Evolutionary conservation across 2,329 filamentous ascomycete genomes (phyloP).

Genomic region (Alternaria brassicae): DNA sequence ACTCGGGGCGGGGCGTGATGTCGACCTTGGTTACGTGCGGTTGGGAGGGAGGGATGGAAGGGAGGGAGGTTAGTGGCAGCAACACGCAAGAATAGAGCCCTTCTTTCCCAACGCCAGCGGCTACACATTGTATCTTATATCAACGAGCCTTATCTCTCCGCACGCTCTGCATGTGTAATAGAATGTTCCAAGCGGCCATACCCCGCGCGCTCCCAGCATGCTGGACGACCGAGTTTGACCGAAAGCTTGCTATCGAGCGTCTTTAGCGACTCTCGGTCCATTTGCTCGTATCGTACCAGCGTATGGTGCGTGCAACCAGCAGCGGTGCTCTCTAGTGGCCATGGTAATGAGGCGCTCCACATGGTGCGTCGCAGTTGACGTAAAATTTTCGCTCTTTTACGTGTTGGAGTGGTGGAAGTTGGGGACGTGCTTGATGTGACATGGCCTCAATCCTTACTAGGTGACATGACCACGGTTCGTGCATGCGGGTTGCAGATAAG

Average conservation of each 20-base stretch:
- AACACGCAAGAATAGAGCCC: not conserved
- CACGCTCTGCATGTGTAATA: constrained; percentile 24
- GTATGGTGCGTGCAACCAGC: constrained; percentile 10
- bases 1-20: constrained; percentile 1
- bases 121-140: constrained; percentile 14
- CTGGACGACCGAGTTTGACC: constrained; percentile 23
- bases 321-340: constrained; percentile 8
- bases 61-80: constrained; percentile 2
- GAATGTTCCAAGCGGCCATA: constrained; percentile 22
- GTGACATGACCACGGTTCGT: not conserved
- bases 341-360: constrained; percentile 33
- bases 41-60: constrained; percentile 7
- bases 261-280: constrained; percentile 6
- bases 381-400: constrained; percentile 42
- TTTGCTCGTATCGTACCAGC: constrained; percentile 8
- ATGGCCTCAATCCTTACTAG: constrained; percentile 1
- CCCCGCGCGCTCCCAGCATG: constrained; percentile 21
- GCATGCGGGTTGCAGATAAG: not conserved
- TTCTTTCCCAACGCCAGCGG: constrained; percentile 1
- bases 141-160: constrained; percentile 27
- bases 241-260: constrained; percentile 9
- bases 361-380: constrained; percentile 37
- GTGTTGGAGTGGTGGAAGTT: constrained; percentile 14
- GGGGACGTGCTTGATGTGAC: constrained; percentile 33
- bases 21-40: constrained; percentile 10